Conservation (phyloP, 2,329 filamentous ascomycete genomes). For the Stagonosporopsis cucurbitacearum region DNA sequence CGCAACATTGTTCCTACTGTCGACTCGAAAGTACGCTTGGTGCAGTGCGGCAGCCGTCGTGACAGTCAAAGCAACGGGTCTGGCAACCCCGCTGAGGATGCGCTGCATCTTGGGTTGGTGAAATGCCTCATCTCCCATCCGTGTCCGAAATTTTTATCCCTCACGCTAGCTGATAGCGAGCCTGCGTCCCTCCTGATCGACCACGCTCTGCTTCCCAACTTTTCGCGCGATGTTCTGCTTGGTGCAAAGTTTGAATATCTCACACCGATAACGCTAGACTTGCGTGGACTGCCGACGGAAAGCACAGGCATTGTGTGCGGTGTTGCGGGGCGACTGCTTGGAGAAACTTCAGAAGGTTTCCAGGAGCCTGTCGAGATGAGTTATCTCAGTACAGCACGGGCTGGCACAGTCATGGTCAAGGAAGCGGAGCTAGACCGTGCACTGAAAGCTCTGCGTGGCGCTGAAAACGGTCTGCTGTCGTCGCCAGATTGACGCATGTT, state of each 20-base stretch:
- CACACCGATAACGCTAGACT: slow-evolving; percentile 86
- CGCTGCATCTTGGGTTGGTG: slow-evolving; percentile 56
- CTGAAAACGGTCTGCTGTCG: slow-evolving; percentile 39
- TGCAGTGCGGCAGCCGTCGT: slow-evolving; percentile 78
- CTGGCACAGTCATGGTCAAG: slow-evolving; percentile 86
- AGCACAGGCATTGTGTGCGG: slow-evolving; percentile 95
- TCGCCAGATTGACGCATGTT: slow-evolving; percentile 18
- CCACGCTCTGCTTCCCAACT: slow-evolving; percentile 66
- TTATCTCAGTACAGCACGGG: slow-evolving; percentile 86
- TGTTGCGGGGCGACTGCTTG: slow-evolving; percentile 81
- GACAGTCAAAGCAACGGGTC: slow-evolving; percentile 43
- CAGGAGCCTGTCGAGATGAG: slow-evolving; percentile 73
- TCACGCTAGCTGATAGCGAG: slow-evolving; percentile 75
- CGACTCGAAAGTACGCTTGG: slow-evolving; percentile 71
- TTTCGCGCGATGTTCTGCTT: slow-evolving; percentile 69
- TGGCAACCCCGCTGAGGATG: slow-evolving; percentile 49
- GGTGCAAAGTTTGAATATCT: slow-evolving; percentile 75
- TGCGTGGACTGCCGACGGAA: slow-evolving; percentile 80
- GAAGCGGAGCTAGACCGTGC: slow-evolving; percentile 76
- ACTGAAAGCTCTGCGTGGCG: slow-evolving; percentile 68
- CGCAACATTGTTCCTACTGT: slow-evolving; percentile 76
- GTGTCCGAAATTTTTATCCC: slow-evolving; percentile 72
- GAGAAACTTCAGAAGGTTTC: slow-evolving; percentile 62
- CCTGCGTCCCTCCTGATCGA: slow-evolving; percentile 77
- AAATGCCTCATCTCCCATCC: slow-evolving; percentile 57